A percentile compares a stretch with the other conserved stretches of the same genome.
Evolutionary conservation across 1,284 basidiomycete species (phyloP).

Genomic region (Phaffia rhodozyma): DNA sequence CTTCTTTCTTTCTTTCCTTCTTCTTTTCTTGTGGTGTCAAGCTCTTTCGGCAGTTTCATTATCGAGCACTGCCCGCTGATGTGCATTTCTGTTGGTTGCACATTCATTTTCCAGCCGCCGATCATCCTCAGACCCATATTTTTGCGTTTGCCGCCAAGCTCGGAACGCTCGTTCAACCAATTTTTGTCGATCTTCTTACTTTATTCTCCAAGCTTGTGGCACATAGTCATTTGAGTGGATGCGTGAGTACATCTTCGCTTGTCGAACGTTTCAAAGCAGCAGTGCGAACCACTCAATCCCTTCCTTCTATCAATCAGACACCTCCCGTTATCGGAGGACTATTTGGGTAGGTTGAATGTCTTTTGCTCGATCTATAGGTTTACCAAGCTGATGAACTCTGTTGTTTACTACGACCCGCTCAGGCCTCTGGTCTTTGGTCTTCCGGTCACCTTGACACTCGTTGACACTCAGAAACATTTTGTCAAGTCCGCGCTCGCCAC

Average conservation of each 20-base stretch:
- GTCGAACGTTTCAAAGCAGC: neutral
- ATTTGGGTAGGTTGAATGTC: slow-evolving; percentile 1
- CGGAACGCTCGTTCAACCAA: slow-evolving; percentile 44
- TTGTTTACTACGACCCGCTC: slow-evolving; percentile 49
- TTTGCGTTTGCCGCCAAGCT: slow-evolving; percentile 47
- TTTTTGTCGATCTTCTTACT: slow-evolving; percentile 55
- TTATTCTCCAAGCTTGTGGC: slow-evolving; percentile 67
- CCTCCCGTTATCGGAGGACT: slow-evolving; percentile 56
- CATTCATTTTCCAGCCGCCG: slow-evolving; percentile 39
- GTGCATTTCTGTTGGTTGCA: neutral
- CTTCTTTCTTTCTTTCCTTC: slow-evolving; percentile 5
- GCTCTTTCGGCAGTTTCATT: too few relatives aligned
- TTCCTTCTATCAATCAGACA: slow-evolving; percentile 55
- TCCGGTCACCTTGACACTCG: slow-evolving; percentile 46
- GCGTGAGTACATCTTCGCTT: slow-evolving; percentile 17
- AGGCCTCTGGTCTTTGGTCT: slow-evolving; percentile 64
- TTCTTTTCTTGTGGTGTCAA: neutral
- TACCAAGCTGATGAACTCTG: neutral
- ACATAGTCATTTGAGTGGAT: slow-evolving; percentile 33
- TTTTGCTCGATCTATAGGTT: neutral
- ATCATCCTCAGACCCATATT: slow-evolving; percentile 59
- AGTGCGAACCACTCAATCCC: slow-evolving; percentile 39
- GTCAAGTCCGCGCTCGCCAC: slow-evolving; percentile 68
- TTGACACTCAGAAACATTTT: slow-evolving; percentile 65
- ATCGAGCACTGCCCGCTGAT: neutral